Base-by-base conservation (phyloP, 192 early-diverging fungal species). In the Rhizophagus prolifer region DNA sequence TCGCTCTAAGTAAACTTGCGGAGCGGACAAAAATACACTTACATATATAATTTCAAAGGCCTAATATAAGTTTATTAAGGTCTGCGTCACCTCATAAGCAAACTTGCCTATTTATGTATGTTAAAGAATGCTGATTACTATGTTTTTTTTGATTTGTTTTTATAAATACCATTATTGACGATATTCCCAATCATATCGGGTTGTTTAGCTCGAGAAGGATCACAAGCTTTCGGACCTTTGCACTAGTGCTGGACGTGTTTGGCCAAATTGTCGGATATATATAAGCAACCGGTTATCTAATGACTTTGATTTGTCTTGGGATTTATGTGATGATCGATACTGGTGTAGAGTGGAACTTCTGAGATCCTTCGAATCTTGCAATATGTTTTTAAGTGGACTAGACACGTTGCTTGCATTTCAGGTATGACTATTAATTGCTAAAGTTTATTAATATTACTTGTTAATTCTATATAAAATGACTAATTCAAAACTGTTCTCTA, bases 181-280 rank as follows among this genome's bases (percentile, higher is more conserved):
- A 76, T 46, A 9, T 63, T 76, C 38, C 75, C 63, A 26, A 76
- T 76, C 62, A 76, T 76, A 68, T 76, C 63, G 10, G 75, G 64
- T 44, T 76, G 63, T 67, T 76, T 76, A 28, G 75, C 75, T 9
- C 75, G 1, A 30, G 75, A 76, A 68, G 75, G 60, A 65, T 76
- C 75, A 50, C 75, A 67, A 76, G 75, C 21, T 76, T 76, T 30
- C 75, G 9, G 38, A 65, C 64, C 54, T 76, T 67, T 61, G 63
- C 75, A 25, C 75, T 76, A 2, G 62, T 34, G 21, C 75, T 76
- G 26, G 63, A 31, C 1, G 75, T 76, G 7, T 76, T 76, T 30
- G 63, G 64, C 75, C 75, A 76, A 19, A 46, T 67, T 3, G 63
- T 65, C 0, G 38, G 62, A 76, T 76, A 28, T 25, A 47, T 26